Percentiles rank a stretch among this genome's conserved stretches.
Conservation (phyloP, 305 asterid species). For the Fraxinus paxiana region DNA sequence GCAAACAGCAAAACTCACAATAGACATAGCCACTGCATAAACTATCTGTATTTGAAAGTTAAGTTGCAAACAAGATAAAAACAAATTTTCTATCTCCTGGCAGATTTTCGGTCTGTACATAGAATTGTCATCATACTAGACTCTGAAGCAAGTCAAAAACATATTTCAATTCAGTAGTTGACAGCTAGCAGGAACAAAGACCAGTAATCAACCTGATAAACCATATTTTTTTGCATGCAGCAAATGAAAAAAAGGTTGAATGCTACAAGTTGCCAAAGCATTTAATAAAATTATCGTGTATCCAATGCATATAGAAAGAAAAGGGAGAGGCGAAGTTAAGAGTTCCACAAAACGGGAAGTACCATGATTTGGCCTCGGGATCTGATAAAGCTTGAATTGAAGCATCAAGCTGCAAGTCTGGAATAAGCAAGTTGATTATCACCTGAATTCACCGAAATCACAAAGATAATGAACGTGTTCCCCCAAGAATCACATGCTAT, state of each 20-base stretch:
- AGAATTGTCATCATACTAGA: not conserved
- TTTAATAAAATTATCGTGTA: not conserved
- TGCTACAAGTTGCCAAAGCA: not conserved
- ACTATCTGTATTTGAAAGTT: not conserved
- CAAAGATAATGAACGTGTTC: not conserved
- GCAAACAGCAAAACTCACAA: not conserved
- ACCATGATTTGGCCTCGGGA: slow-evolving; percentile 2
- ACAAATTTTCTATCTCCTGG: not conserved
- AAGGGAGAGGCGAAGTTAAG: not conserved
- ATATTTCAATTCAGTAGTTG: not conserved
- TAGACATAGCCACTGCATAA: not conserved
- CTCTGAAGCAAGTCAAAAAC: not conserved
- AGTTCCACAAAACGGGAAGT: not conserved
- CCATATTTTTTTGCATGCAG: not conserved
- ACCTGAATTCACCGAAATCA: not conserved
- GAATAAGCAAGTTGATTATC: not conserved
- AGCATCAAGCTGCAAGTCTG: not conserved
- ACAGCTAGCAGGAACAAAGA: not conserved
- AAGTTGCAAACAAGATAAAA: not conserved
- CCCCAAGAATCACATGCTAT: not conserved
- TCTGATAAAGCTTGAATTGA: not conserved
- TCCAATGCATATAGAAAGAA: not conserved
- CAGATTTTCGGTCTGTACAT: not conserved
- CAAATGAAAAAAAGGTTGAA: not conserved
- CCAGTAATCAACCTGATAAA: not conserved